Evolutionary conservation across 169 alveolate genomes (phyloP), one percentile per base, ranked within the genome.

Genomic region (Besnoitia besnoiti): DNA sequence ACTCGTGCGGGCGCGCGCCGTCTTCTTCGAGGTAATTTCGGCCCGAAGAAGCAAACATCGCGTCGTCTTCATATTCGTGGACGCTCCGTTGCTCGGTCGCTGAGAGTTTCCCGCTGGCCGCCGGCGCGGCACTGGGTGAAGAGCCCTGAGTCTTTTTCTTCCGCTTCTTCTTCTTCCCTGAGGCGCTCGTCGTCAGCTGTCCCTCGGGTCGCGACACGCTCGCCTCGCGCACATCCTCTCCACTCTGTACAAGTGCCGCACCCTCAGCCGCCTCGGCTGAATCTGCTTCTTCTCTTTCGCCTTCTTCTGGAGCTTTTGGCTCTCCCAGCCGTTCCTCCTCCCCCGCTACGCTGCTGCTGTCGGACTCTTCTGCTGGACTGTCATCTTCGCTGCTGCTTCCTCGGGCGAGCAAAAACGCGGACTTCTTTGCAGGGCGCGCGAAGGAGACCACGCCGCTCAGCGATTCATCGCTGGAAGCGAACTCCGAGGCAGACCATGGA

Each of bases 281-380:
- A 67, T 30, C 80, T 2, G 46, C n/a, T 35, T 35, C 35, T 62
- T 44, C 85, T 87, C 33, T n/a, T 40, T 49, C 37, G 73, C 39
- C 75, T n/a, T 33, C 33, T 40, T 42, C 82, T 85, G 73, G 33
- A 85, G 19, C 79, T 35, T 35, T n/a, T n/a, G n/a, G n/a, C 80
- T 8, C 47, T 42, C n/a, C 46, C 80, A 1, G 46, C 80, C n/a
- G 80, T 33, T 16, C n/a, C 44, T 7, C 47, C 80, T 7, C 76
- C 33, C n/a, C 2, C 80, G 80, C 40, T n/a, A 30, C 44, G 44
- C 44, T 16, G 80, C 7, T 42, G 12, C 44, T 16, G 39, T n/a
- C 80, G n/a, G n/a, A n/a, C 14, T 49, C 14, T 5, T 49, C 55
- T 49, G 5, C 55, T 55, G 12, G 33, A n/a, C 67, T 55, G 67